A percentile compares a stretch with the other conserved stretches of the same genome.
phyloP scores from a whole-genome alignment of 305 asterid species.

The Caryopteris hybrid region DNA sequence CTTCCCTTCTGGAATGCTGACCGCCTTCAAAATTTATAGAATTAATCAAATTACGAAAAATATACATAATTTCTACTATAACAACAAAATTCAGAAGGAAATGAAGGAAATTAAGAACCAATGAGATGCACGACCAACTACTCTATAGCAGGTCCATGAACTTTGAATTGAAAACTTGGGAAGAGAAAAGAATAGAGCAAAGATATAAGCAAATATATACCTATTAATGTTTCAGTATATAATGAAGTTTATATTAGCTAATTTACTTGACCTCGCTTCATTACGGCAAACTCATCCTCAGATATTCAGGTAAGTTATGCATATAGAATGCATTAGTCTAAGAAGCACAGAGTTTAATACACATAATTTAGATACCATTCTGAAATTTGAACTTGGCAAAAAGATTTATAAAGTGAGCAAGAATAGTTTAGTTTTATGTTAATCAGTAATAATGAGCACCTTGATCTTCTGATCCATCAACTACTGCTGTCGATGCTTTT shows the following conservation, averaged over 20 bases:
- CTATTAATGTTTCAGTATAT: background rate
- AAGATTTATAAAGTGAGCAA: constrained; percentile 4
- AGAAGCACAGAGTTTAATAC: background rate
- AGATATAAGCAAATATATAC: background rate
- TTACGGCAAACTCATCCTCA: background rate
- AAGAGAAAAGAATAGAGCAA: background rate
- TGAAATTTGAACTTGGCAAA: constrained; percentile 7
- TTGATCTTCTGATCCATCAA: constrained; percentile 46
- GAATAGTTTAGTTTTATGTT: constrained; percentile 1
- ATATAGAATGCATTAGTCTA: background rate
- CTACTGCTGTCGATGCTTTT: constrained; percentile 39
- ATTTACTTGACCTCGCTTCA: too few species aligned
- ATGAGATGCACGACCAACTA: too few species aligned
- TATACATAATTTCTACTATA: background rate
- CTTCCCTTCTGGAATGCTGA: constrained; percentile 32
- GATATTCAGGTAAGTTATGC: background rate
- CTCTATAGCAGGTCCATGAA: too few species aligned
- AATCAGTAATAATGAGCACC: constrained; percentile 34
- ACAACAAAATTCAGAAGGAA: constrained; percentile 4
- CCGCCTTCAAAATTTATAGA: constrained; percentile 32
- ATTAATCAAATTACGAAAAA: constrained; percentile 9
- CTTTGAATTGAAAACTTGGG: too few species aligned
- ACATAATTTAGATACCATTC: background rate
- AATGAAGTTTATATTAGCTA: too few species aligned
- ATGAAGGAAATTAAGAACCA: background rate